Base-by-base conservation (phyloP, 306 rosid species). In the Prinsepia uniflora region DNA sequence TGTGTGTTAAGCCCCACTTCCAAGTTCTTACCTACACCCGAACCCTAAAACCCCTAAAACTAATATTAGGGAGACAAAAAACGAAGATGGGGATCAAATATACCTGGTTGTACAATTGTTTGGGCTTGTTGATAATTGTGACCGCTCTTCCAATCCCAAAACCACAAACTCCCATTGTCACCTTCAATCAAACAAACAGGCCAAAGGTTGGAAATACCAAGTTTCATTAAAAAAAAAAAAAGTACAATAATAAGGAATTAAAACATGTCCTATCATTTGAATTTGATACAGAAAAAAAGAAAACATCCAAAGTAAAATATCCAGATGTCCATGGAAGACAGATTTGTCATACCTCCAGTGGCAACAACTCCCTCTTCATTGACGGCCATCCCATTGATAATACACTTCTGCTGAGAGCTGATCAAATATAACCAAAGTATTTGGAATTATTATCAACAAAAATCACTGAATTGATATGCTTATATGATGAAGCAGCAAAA, bases 101-200 rank as follows among this genome's bases (percentile, higher is more conserved):
- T 63, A 94, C 99, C 97, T 12, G 99, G 96, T 63, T 94, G 99
- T 34, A 94, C 99, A 63, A 94, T 91, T 70, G 97, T 91, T 84
- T 94, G 99, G 13, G 92, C 34, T 81, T 94, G 99, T 81, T 94
- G 99, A 63, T 82, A 94, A 83, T 91, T 94, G 79, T 94, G 97
- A 62, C 99, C 97, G 52, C 99, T 94, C 85, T 87, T 90, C 99
- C 99, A 94, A 63, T 91, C 99, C 99, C 99, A 94, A 79, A 94
- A 94, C 99, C 99, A 94, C 75, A 94, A 3, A 73, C 99, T 94
- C 72, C 99, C 99, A 22, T 94, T 94, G 86, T 94, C 99, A 78
- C 99, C 99, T 94, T 66, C 61, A 81, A 67, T 62, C 24, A 53
- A 58, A 56, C 7, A 17, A 69, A 66, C 12, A 0, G 10, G 63